Evolutionary conservation across 75 land plant species (phyloP), one percentile per base, ranked within the genome.

Genomic region (Isoetes taiwanensis): DNA sequence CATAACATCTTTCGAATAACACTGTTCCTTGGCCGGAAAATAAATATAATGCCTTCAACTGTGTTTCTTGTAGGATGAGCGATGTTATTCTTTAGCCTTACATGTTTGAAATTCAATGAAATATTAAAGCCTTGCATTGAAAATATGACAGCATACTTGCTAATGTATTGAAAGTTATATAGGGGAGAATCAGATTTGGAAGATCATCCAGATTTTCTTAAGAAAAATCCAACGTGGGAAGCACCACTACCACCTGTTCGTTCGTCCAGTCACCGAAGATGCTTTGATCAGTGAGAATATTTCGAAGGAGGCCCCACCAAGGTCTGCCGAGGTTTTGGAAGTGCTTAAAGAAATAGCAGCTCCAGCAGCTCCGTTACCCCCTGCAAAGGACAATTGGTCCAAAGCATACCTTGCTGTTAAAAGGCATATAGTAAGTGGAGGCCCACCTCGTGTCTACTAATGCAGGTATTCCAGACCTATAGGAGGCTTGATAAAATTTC

Each of bases 161-260:
- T n/a, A n/a, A n/a, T n/a, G n/a, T n/a, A n/a, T n/a, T 46, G 5
- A n/a, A 6, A n/a, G 4, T 5, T n/a, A 6, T 46, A 19, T 46
- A 19, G 25, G 50, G 50, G 12, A 46, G 50, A 46, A 46, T n/a
- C n/a, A 46, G 50, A 46, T 46, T 23, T 23, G 25, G 50, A 46
- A n/a, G 50, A 46, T 5, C 25, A 46, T 23, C 50, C 50, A 4
- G 50, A 46, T 46, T 46, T 46, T n/a, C 25, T 46, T 4, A 23
- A 19, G 6, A 46, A 23, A n/a, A 46, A 46, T 46, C 50, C 50
- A 6, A 19, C 16, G 19, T 46, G 50, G 50, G 50, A 46, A 23
- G 12, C 6, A 4, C 25, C 16, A 19, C n/a, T 46, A 4, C 50
- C 50, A 4, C 50, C 50, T 5, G 25, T 46, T n/a, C n/a, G n/a